Evolutionary conservation across 2,329 filamentous ascomycete species (phyloP), one percentile per base, ranked within the genome.

Genomic region (Arthrobotrys megalospora): DNA sequence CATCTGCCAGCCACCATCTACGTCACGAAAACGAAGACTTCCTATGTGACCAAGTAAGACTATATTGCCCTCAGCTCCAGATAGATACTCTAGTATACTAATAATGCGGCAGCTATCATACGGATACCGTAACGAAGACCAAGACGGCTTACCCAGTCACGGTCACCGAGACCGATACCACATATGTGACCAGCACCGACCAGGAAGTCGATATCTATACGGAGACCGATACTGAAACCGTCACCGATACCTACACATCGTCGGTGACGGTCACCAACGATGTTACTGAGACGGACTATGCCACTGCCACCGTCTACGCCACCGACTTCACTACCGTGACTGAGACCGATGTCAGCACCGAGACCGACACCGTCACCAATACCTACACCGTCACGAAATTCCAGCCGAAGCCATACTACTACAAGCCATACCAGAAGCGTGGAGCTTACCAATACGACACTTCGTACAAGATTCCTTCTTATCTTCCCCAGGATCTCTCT

Each of bases 381-480:
- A 64, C 60, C n/a, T 19, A 16, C 32, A 64, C 60, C 0, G 24
- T 64, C 60, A 64, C 60, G 12, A 64, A 47, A 36, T 6, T 14
- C n/a, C 1, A 6, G 1, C 55, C 34, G 16, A 60, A 60, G 36
- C 55, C 55, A 8, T 58, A 58, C 19, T 52, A 50, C 36, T 38
- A 38, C 12, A 3, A 38, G 32, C 32, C 52, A 55, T 55, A 60
- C 60, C 24, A 34, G 24, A 64, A 38, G 45, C 60, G 60, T 24
- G 41, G 16, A 36, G 6, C n/a, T n/a, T n/a, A n/a, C n/a, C n/a
- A n/a, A n/a, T n/a, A n/a, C n/a, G n/a, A n/a, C n/a, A n/a, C n/a
- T n/a, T n/a, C n/a, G n/a, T 47, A 16, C 60, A 64, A 64, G 32
- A 6, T 64, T 38, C 66, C 66, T 1, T 69, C 38, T 21, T 69